These are phyloP conservation scores for Perkinsus chesapeaki DNA, from an alignment of 169 alveolate species.

Conservation along the genomic window DNA sequence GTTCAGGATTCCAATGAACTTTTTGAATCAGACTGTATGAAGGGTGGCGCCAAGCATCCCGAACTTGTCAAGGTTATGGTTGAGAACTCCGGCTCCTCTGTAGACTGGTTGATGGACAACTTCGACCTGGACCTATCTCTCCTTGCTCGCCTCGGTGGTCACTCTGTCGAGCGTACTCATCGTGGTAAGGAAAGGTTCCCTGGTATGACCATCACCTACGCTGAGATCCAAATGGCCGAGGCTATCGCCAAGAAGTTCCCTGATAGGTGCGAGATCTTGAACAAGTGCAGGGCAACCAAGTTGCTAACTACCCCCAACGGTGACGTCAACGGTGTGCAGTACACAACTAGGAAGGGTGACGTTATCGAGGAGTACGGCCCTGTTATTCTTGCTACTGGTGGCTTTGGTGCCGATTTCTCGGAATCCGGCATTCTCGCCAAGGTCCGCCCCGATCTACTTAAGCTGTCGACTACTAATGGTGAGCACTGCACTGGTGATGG, in stretches of 20 bases:
- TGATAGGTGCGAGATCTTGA: slow-evolving; percentile 18
- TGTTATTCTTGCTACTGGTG: slow-evolving; percentile 41
- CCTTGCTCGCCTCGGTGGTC: slow-evolving; percentile 52
- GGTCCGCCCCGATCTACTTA: slow-evolving; percentile 16
- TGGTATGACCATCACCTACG: slow-evolving; percentile 40
- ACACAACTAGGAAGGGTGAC: slow-evolving; percentile 8
- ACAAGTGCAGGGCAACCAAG: slow-evolving; percentile 13
- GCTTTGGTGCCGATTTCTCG: slow-evolving; percentile 45
- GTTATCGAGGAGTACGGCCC: slow-evolving; percentile 15
- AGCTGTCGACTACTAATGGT: slow-evolving; percentile 32
- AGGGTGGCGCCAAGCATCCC: slow-evolving; percentile 42
- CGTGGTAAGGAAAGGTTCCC: slow-evolving; percentile 40
- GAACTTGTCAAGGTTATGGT: slow-evolving; percentile 32
- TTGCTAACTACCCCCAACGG: slow-evolving; percentile 23
- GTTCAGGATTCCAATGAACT: slow-evolving; percentile 33
- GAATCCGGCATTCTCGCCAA: slow-evolving; percentile 33
- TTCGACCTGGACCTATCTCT: slow-evolving; percentile 37
- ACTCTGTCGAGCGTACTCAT: slow-evolving; percentile 44
- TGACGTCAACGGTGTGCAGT: slow-evolving; percentile 13
- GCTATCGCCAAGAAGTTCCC: slow-evolving; percentile 20
- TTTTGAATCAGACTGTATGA: slow-evolving; percentile 41
- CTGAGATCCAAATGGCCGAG: slow-evolving; percentile 34
- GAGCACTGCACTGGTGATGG: slow-evolving; percentile 38
- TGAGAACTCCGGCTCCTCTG: slow-evolving; percentile 16
- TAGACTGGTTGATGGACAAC: slow-evolving; percentile 38